Percentiles rank a stretch among this genome's conserved stretches.
Evolutionary conservation across 2,329 filamentous ascomycete species (phyloP).

Genomic region (Neonectria coccinea): DNA sequence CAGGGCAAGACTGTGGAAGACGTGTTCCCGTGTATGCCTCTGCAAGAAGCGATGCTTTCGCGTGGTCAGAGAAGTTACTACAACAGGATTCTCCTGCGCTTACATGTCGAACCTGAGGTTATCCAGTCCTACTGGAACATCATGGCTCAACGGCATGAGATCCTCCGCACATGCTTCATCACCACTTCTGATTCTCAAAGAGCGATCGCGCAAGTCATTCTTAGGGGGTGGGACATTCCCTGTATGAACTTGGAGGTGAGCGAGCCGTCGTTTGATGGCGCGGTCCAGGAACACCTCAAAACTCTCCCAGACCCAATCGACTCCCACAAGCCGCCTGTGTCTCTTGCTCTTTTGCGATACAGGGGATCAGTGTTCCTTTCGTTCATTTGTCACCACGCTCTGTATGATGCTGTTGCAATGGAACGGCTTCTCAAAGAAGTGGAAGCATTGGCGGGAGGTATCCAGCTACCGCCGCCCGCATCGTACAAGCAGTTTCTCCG

Average conservation of each 20-base stretch:
- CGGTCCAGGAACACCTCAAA: slow-evolving; percentile 55
- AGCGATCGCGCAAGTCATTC: slow-evolving; percentile 79
- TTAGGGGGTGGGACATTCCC: slow-evolving; percentile 58
- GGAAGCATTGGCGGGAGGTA: slow-evolving; percentile 65
- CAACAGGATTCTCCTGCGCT: slow-evolving; percentile 76
- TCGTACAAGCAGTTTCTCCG: slow-evolving; percentile 74
- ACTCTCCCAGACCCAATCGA: slow-evolving; percentile 57
- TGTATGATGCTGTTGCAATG: slow-evolving; percentile 89
- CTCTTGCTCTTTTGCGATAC: slow-evolving; percentile 56
- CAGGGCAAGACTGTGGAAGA: slow-evolving; percentile 57
- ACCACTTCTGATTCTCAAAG: slow-evolving; percentile 69
- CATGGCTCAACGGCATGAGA: slow-evolving; percentile 76
- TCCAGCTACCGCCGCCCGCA: slow-evolving; percentile 60
- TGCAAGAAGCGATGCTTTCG: slow-evolving; percentile 89
- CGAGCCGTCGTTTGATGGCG: slow-evolving; percentile 50
- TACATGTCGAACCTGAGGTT: slow-evolving; percentile 61
- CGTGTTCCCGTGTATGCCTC: slow-evolving; percentile 83
- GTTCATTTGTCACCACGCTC: slow-evolving; percentile 77
- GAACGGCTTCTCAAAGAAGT: slow-evolving; percentile 76
- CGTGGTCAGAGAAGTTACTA: slow-evolving; percentile 69
- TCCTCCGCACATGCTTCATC: slow-evolving; percentile 81
- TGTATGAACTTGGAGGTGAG: slow-evolving; percentile 55
- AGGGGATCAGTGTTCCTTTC: slow-evolving; percentile 55
- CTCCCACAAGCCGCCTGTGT: slow-evolving; percentile 58
- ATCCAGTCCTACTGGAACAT: slow-evolving; percentile 72